These are phyloP conservation scores for Thielaviopsis ethacetica DNA, from an alignment of 2,329 filamentous ascomycete species.

Conservation along the genomic window DNA sequence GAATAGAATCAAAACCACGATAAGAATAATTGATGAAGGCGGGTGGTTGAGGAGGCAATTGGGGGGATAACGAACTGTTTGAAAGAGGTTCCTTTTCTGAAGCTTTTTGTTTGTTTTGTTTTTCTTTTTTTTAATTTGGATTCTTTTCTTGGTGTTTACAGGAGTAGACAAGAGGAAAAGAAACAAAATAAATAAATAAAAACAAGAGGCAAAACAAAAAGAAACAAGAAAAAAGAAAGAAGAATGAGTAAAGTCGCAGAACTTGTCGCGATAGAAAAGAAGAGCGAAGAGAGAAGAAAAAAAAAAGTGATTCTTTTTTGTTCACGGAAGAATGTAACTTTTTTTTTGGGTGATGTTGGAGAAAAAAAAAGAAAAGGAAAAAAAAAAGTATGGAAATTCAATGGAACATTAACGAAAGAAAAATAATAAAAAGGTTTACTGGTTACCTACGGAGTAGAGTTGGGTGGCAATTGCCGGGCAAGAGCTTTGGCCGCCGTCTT, in stretches of 20 bases:
- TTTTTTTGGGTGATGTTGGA: no score
- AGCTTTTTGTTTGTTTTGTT: neutral
- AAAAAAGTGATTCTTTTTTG: neutral
- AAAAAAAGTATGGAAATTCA: no score
- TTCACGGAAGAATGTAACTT: no score
- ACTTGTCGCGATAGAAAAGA: neutral
- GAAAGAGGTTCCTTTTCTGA: neutral
- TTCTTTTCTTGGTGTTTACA: neutral
- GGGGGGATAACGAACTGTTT: constrained; percentile 11
- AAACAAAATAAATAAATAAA: neutral
- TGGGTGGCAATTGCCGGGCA: no score
- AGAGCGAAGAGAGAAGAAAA: neutral
- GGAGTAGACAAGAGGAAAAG: neutral
- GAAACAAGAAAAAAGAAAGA: no score
- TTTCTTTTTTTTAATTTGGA: neutral
- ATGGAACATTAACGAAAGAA: no score
- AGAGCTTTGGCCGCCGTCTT: no score
- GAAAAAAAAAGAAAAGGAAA: no score
- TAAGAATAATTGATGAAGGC: neutral
- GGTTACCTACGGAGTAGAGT: no score
- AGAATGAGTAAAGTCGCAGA: no score
- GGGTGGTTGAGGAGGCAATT: neutral
- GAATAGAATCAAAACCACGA: neutral
- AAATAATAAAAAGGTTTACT: no score
- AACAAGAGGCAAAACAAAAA: neutral